Percentiles rank a stretch among this genome's conserved stretches.
Conservation (phyloP, 805 yeast genomes). For the Saccharomycopsis malanga region DNA sequence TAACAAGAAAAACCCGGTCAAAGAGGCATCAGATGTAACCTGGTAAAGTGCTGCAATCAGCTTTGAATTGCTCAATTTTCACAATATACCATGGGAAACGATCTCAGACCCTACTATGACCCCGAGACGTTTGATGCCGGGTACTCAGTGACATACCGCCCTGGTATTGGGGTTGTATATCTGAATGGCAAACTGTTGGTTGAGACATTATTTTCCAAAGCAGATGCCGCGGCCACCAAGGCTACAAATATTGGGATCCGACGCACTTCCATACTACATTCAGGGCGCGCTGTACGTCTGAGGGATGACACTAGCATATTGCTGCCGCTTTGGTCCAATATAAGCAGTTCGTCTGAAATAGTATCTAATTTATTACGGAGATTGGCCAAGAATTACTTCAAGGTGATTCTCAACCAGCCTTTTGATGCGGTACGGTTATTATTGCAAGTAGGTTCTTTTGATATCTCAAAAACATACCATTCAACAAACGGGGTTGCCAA, state of each 20-base stretch:
- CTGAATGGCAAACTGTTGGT: slow-evolving; percentile 34
- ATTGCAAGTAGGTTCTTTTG: slow-evolving; percentile 70
- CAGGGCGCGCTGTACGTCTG: background rate
- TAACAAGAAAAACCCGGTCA: too few relatives aligned
- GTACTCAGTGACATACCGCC: slow-evolving; percentile 51
- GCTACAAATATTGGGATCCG: background rate
- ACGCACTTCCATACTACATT: background rate
- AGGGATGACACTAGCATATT: slow-evolving; percentile 2
- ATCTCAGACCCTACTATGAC: slow-evolving; percentile 62
- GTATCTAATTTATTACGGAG: slow-evolving; percentile 51
- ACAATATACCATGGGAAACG: slow-evolving; percentile 16
- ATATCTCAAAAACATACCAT: background rate
- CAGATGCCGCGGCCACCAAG: background rate
- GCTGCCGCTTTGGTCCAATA: slow-evolving; percentile 28
- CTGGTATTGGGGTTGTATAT: slow-evolving; percentile 57
- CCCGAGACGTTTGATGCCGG: slow-evolving; percentile 62
- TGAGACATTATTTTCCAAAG: slow-evolving; percentile 15
- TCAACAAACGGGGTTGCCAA: slow-evolving; percentile 1
- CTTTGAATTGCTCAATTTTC: too few relatives aligned
- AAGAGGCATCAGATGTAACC: too few relatives aligned
- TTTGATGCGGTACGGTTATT: slow-evolving; percentile 75
- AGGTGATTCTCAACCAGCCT: slow-evolving; percentile 73
- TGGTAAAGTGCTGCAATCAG: too few relatives aligned
- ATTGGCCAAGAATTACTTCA: slow-evolving; percentile 60
- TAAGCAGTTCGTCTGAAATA: slow-evolving; percentile 49